Evolutionary conservation across 2,329 filamentous ascomycete genomes (phyloP).

Genomic region (Aspergillus fumigatiaffinis): DNA sequence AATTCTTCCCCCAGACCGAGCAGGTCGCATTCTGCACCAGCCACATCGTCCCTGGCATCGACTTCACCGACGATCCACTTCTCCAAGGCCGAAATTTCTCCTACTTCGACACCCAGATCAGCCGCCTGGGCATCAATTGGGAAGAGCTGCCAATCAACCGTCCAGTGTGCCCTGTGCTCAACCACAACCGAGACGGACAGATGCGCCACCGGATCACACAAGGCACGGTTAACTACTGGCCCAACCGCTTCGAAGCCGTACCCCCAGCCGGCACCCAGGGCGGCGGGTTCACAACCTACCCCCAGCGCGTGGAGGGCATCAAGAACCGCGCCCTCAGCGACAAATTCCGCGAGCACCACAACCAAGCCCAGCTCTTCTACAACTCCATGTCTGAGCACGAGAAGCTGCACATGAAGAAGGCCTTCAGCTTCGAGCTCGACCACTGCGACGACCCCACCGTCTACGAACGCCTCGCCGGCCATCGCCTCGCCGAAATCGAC

Average conservation of each 20-base stretch:
- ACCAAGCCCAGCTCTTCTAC: background rate
- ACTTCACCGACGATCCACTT: conserved; percentile 71
- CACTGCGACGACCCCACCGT: conserved; percentile 72
- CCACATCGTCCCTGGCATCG: conserved; percentile 74
- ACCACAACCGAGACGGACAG: conserved; percentile 71
- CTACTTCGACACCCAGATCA: conserved; percentile 54
- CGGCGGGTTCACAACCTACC: conserved; percentile 65
- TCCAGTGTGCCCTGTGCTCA: conserved; percentile 70
- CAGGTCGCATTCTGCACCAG: conserved; percentile 79
- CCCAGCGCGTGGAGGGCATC: conserved; percentile 42
- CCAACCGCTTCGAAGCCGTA: conserved; percentile 62
- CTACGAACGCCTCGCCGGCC: conserved; percentile 64
- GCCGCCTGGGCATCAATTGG: conserved; percentile 69
- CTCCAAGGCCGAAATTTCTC: conserved; percentile 68
- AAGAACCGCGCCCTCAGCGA: conserved; percentile 54
- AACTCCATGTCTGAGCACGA: background rate
- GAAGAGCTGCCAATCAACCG: conserved; percentile 74
- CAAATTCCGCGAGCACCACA: background rate
- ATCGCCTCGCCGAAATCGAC: conserved; percentile 66
- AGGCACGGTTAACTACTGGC: conserved; percentile 75
- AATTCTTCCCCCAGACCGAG: conserved; percentile 79
- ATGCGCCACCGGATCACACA: conserved; percentile 70
- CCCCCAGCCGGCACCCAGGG: conserved; percentile 61
- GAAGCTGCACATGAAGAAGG: background rate
- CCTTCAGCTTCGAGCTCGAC: conserved; percentile 31